A percentile compares a stretch with the other conserved stretches of the same genome.
Evolutionary conservation across 768 basidiomycete species (phyloP).

Genomic region (Pisolithus tinctorius): DNA sequence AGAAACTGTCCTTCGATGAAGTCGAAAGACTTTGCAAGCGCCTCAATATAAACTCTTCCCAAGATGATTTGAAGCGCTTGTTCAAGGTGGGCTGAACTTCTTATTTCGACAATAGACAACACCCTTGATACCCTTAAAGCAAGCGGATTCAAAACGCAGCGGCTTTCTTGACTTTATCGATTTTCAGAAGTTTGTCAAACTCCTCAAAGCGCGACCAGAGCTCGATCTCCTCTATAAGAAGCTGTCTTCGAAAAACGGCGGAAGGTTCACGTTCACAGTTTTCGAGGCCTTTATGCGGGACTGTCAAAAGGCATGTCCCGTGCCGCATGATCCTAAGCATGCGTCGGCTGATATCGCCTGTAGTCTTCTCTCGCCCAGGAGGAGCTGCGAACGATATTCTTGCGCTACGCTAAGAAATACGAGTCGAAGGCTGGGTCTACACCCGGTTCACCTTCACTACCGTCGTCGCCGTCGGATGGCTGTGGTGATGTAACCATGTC

Average conservation of each 20-base stretch:
- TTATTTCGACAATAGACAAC: neutral
- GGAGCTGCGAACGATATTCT: constrained; percentile 31
- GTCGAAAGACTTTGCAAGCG: constrained; percentile 65
- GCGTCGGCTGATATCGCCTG: constrained; percentile 7
- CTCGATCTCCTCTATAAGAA: constrained; percentile 57
- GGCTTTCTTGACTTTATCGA: constrained; percentile 68
- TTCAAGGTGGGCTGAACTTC: constrained; percentile 43
- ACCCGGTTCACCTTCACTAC: neutral
- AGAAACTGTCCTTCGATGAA: constrained; percentile 62
- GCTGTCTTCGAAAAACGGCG: constrained; percentile 26
- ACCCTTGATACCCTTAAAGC: constrained; percentile 31
- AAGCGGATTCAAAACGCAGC: constrained; percentile 49
- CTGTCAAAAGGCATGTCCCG: constrained; percentile 40
- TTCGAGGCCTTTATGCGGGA: constrained; percentile 49
- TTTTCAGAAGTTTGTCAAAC: constrained; percentile 78
- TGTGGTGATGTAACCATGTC: constrained; percentile 29
- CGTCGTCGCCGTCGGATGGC: constrained; percentile 1
- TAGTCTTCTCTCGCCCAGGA: constrained; percentile 31
- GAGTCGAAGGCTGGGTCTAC: neutral
- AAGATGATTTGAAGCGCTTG: constrained; percentile 44
- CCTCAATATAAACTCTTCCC: constrained; percentile 56
- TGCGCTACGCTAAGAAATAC: constrained; percentile 25
- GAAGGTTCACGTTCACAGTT: constrained; percentile 28
- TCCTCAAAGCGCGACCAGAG: constrained; percentile 81
- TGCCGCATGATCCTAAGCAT: neutral